Evolutionary conservation across 805 yeast genomes (phyloP), one percentile per base, ranked within the genome.

Genomic region (Vanderwaltozyma polyspora): DNA sequence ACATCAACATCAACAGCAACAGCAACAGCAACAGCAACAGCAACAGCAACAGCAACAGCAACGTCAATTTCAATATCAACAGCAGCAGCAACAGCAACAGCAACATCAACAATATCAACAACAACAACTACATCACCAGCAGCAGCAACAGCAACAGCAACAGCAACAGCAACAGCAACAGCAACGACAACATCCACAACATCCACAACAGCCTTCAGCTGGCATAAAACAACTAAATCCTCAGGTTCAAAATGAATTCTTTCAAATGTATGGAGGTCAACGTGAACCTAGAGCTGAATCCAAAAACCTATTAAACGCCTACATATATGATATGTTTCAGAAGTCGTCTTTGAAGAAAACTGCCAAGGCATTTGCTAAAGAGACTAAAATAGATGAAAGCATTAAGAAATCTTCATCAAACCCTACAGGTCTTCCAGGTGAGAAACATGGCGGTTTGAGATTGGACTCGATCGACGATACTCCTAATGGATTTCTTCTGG

Each of bases 401-500:
- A 8, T 28, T 4, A 33, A 33, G 24, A 33, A 33, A 23, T 8
- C 19, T 3, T 16, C 15, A 6, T 6, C 12, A 5, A 19, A 19
- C 6, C 23, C 23, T 10, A 21, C 7, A 21, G 7, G 10, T 8
- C 23, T 8, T 8, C 23, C 23, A 10, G 7, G 10, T 21, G 23
- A 21, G 10, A 21, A 21, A 21, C 23, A 21, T n/a, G 3, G 3
- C 9, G 28, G 23, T 5, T 14, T 4, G 11, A n/a, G 7, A 11
- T 13, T 18, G 11, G 24, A 21, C 2, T 54, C 54, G 45, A 64
- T 38, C 43, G 56, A 49, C 69, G 91, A 85, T 50, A 79, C 93
- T 2, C 91, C 93, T 1, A 83, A 79, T 46, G 91, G 95, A 6
- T 86, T 84, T 49, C 60, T 86, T 17, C 78, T 74, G 49, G 96